Base-by-base conservation (phyloP, 305 asterid species). In the Solanum hybrid region DNA sequence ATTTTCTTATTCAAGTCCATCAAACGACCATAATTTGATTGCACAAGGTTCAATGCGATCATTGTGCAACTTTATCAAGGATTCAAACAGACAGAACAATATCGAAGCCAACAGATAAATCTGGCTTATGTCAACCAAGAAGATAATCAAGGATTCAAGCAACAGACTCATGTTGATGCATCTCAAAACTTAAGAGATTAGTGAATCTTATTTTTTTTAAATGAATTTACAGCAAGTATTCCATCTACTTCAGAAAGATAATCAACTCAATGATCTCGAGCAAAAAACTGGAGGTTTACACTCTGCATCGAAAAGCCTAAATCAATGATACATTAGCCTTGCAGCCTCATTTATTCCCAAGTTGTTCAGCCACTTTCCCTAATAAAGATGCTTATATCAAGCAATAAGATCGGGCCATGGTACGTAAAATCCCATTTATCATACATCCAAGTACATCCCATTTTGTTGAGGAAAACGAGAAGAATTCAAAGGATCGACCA, bases 31-130 rank as follows among this genome's bases (percentile, higher is more conserved):
- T 16, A 16, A 31, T 26, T 71, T 71, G 34, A 13, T 26, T 71
- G 77, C 34, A 13, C 33, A 79, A 79, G 86, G 13, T 37, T 80
- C 86, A 80, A 37, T 80, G 34, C 34, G n/a, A 24, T 37, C 64
- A 36, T 29, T 11, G 61, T 11, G 61, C 33, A 36, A 11, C 6
- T 80, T 36, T 2, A 37, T 39, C 34, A 6, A n/a, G 18, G 86
- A 42, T 79, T 71, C 77, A 26, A 71, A 28, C 5, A 26, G 20
- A 34, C 35, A 34, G 67, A 82, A 42, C 71, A 0, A 13, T 91
- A 92, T 92, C 18, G 97, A n/a, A 28, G 46, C 24, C 2, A 20
- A 33, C 9, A 37, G 98, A 71, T n/a, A 69, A 91, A 91, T 26
- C 69, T 81, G 69, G 33, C 36, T 8, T 29, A 28, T 16, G 28